phyloP scores from a whole-genome alignment of 305 asterid species.

The Solanum hybrid region DNA sequence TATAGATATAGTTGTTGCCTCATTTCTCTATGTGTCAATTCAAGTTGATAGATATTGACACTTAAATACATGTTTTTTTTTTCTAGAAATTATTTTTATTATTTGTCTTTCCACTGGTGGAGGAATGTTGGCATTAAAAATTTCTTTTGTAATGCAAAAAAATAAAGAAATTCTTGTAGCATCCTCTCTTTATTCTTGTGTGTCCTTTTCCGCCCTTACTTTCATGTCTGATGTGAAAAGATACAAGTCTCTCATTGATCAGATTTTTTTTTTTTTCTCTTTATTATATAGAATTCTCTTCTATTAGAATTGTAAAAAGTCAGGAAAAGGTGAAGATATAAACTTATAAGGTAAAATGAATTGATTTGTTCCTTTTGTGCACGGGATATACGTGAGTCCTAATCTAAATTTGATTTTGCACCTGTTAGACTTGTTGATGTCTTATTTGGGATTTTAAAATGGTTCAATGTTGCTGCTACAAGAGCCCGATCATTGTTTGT shows the following conservation, averaged over 20 bases:
- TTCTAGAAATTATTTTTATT: neutral
- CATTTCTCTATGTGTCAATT: neutral
- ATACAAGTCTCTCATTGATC: neutral
- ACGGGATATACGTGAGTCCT: neutral
- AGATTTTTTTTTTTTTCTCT: neutral
- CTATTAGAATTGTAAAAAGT: neutral
- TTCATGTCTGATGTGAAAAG: neutral
- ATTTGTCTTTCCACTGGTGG: neutral
- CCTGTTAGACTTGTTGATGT: neutral
- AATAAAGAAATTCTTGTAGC: neutral
- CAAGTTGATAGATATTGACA: neutral
- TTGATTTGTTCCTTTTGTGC: neutral
- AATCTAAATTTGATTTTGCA: neutral
- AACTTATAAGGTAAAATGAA: neutral
- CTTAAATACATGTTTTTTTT: neutral
- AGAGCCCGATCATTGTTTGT: neutral
- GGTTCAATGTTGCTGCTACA: neutral
- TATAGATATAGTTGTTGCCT: neutral
- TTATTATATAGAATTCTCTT: neutral
- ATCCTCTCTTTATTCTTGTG: neutral
- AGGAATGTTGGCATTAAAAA: neutral
- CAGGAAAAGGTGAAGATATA: neutral
- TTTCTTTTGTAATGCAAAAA: neutral
- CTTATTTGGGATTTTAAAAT: neutral
- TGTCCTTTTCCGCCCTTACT: neutral